phyloP scores from a whole-genome alignment of 140 eudicot species.

The Anethum foeniculum region DNA sequence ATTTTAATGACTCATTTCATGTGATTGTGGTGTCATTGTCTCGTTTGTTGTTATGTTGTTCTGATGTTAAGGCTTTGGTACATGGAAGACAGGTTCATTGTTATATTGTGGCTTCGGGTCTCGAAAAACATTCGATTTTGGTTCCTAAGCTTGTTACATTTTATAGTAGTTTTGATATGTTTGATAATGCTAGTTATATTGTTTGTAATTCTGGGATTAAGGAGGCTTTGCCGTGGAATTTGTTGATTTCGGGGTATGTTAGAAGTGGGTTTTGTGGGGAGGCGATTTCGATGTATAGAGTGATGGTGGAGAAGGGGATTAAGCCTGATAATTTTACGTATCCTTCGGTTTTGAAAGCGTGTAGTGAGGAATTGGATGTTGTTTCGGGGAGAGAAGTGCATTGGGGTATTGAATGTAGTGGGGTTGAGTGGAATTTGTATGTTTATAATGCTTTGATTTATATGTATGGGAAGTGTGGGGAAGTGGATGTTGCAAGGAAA shows the following conservation, averaged over 20 bases:
- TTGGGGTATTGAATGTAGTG: slow-evolving; percentile 31
- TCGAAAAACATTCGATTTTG: slow-evolving; percentile 27
- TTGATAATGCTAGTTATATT: slow-evolving; percentile 37
- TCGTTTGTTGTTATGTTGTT: slow-evolving; percentile 38
- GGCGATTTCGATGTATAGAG: slow-evolving; percentile 38
- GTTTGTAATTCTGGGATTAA: slow-evolving; percentile 27
- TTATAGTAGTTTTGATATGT: slow-evolving; percentile 30
- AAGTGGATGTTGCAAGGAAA: slow-evolving; percentile 40
- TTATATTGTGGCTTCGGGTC: slow-evolving; percentile 35
- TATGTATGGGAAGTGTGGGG: slow-evolving; percentile 73
- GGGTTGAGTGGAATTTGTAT: slow-evolving; percentile 42
- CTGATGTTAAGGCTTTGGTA: slow-evolving; percentile 28
- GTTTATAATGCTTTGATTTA: slow-evolving; percentile 65
- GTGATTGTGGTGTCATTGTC: slow-evolving; percentile 35
- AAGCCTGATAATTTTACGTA: slow-evolving; percentile 56
- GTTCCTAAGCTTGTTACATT: slow-evolving; percentile 49
- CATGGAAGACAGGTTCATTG: slow-evolving; percentile 64
- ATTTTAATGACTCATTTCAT: slow-evolving; percentile 19
- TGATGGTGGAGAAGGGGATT: slow-evolving; percentile 44
- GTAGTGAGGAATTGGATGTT: slow-evolving; percentile 55
- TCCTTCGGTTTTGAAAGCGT: slow-evolving; percentile 75
- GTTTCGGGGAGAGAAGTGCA: slow-evolving; percentile 47
- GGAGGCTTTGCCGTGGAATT: slow-evolving; percentile 63
- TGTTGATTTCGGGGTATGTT: slow-evolving; percentile 51
- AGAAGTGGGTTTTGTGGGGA: slow-evolving; percentile 33